phyloP scores from a whole-genome alignment of 1,284 basidiomycete species.

The Trametes versicolor region DNA sequence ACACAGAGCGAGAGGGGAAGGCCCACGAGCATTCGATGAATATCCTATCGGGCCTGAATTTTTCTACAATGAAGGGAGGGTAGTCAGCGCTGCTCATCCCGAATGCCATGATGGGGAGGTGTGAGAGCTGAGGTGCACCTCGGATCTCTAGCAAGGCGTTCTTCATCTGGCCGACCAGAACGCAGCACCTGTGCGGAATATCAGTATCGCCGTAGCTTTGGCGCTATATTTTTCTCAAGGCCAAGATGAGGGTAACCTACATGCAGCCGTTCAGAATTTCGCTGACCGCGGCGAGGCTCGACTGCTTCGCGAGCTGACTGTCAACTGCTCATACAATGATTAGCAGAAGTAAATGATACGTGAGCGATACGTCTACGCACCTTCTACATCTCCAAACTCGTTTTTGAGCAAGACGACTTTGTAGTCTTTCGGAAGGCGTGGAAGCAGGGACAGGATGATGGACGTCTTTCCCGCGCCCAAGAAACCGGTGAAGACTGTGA shows the following conservation, averaged over 20 bases:
- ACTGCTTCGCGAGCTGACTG: constrained; percentile 86
- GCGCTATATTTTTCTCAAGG: too few species aligned
- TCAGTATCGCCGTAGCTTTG: neutral
- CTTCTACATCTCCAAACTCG: constrained; percentile 87
- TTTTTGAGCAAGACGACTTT: constrained; percentile 90
- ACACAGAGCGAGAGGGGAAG: neutral
- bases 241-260: constrained; percentile 53
- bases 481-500: constrained; percentile 90
- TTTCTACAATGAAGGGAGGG: constrained; percentile 62
- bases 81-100: neutral
- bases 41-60: constrained; percentile 85
- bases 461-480: constrained; percentile 75
- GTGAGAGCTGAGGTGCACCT: constrained; percentile 52
- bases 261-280: constrained; percentile 95
- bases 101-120: neutral
- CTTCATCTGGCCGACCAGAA: constrained; percentile 92
- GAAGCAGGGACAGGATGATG: constrained; percentile 85
- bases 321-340: constrained; percentile 65
- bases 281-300: constrained; percentile 83
- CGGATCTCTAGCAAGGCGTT: constrained; percentile 87
- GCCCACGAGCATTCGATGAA: constrained; percentile 92
- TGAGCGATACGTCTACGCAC: constrained; percentile 45
- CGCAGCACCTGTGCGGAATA: constrained; percentile 74
- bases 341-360: neutral
- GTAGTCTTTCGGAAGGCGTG: constrained; percentile 83